Conservation (phyloP, 2,329 filamentous ascomycete genomes). For the Aspergillus tubingensis region DNA sequence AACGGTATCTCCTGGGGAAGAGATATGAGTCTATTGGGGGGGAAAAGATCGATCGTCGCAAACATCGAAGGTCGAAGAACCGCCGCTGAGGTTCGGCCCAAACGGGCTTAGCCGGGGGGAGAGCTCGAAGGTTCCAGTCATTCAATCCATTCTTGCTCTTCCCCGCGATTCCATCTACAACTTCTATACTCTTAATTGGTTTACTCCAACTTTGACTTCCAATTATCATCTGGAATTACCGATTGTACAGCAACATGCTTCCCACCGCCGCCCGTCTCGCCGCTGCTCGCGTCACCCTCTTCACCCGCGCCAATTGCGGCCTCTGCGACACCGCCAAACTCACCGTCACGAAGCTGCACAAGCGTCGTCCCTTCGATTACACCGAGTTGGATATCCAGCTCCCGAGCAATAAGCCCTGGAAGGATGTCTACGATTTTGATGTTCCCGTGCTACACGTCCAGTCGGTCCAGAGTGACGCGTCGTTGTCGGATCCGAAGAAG, state of each 20-base stretch:
- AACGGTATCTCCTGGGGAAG: neutral
- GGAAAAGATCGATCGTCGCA: constrained; percentile 10
- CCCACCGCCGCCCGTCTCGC: constrained; percentile 32
- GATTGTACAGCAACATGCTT: constrained; percentile 25
- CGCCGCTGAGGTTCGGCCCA: constrained; percentile 20
- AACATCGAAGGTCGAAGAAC: constrained; percentile 13
- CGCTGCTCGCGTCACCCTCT: constrained; percentile 56
- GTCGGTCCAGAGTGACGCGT: constrained; percentile 47
- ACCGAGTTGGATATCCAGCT: constrained; percentile 62
- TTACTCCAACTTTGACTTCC: neutral
- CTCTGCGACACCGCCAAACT: constrained; percentile 64
- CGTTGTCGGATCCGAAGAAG: constrained; percentile 62
- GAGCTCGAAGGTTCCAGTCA: constrained; percentile 46
- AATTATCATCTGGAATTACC: neutral
- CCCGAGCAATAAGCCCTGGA: constrained; percentile 58
- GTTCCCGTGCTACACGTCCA: constrained; percentile 65
- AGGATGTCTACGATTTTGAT: constrained; percentile 63
- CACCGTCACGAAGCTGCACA: constrained; percentile 56
- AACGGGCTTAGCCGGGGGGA: constrained; percentile 37
- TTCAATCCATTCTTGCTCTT: constrained; percentile 1
- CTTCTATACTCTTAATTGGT: neutral
- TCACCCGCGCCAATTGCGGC: constrained; percentile 61
- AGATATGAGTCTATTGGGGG: neutral
- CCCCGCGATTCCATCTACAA: neutral
- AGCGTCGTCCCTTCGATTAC: constrained; percentile 57